Percentiles rank a stretch among this genome's conserved stretches.
phyloP scores from a whole-genome alignment of 2,329 filamentous ascomycete species.

The Berkeleyomyces rouxiae region DNA sequence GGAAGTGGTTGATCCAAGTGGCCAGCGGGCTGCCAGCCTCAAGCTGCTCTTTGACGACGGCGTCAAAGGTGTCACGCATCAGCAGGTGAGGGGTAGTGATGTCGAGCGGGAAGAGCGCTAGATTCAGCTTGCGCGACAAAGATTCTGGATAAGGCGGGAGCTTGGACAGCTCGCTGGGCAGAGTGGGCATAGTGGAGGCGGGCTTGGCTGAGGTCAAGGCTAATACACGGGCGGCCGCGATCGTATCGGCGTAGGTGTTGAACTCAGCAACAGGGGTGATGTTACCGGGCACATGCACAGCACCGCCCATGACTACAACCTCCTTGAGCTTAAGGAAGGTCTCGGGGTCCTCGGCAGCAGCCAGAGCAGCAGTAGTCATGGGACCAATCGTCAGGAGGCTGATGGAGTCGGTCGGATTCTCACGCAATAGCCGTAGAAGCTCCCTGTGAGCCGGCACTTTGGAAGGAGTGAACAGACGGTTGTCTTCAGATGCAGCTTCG shows the following conservation, averaged over 20 bases:
- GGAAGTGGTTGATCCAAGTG: conserved; percentile 55
- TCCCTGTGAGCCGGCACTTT: conserved; percentile 60
- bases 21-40: conserved; percentile 54
- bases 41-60: conserved; percentile 37
- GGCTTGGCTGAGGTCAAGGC: conserved; percentile 61
- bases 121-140: conserved; percentile 45
- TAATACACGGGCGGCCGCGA: conserved; percentile 60
- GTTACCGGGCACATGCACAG: conserved; percentile 66
- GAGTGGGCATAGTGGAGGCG: conserved; percentile 61
- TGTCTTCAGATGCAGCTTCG: conserved; percentile 26
- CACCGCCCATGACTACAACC: conserved; percentile 88
- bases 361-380: conserved; percentile 81
- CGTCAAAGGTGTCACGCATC: conserved; percentile 40
- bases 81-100: conserved; percentile 58
- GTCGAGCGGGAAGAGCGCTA: conserved; percentile 61
- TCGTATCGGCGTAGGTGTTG: conserved; percentile 80
- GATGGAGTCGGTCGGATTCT: conserved; percentile 69
- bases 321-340: conserved; percentile 81
- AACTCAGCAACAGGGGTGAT: conserved; percentile 79
- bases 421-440: conserved; percentile 70
- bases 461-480: conserved; percentile 58
- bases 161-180: conserved; percentile 32
- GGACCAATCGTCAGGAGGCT: conserved; percentile 85
- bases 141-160: conserved; percentile 46
- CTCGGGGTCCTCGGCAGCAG: conserved; percentile 74